phyloP scores from a whole-genome alignment of 2,329 filamentous ascomycete species.

The Bretziella fagacearum region DNA sequence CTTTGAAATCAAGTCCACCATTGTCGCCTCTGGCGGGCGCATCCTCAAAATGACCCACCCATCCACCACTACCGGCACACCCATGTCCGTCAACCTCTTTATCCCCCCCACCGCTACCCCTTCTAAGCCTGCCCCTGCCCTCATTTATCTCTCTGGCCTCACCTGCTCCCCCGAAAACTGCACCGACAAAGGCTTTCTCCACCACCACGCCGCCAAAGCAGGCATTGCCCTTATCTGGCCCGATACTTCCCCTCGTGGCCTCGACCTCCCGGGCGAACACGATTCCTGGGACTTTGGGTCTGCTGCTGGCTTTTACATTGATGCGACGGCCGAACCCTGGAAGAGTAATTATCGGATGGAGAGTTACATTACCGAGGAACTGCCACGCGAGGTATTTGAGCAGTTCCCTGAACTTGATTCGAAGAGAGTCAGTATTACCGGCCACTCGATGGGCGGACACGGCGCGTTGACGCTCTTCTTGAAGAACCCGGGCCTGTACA shows the following conservation, averaged over 20 bases:
- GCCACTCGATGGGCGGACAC: slow-evolving; percentile 95
- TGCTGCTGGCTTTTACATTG: slow-evolving; percentile 87
- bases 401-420: slow-evolving; percentile 56
- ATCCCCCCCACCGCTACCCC: slow-evolving; percentile 54
- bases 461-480: slow-evolving; percentile 85
- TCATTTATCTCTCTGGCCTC: slow-evolving; percentile 85
- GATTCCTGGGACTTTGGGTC: slow-evolving; percentile 83
- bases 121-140: slow-evolving; percentile 48
- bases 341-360: slow-evolving; percentile 80
- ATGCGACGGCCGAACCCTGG: slow-evolving; percentile 64
- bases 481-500: slow-evolving; percentile 79
- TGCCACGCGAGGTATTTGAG: slow-evolving; percentile 59
- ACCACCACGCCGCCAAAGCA: slow-evolving; percentile 58
- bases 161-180: slow-evolving; percentile 88
- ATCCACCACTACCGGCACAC: slow-evolving; percentile 59
- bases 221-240: slow-evolving; percentile 90
- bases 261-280: slow-evolving; percentile 67
- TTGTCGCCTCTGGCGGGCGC: slow-evolving; percentile 83
- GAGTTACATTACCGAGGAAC: slow-evolving; percentile 72
- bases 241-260: slow-evolving; percentile 80
- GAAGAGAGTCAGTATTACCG: slow-evolving; percentile 61
- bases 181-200: slow-evolving; percentile 76
- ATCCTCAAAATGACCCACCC: slow-evolving; percentile 86
- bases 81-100: slow-evolving; percentile 88
- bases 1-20: slow-evolving; percentile 77